Evolutionary conservation across 129 eudicot genomes (phyloP).

Genomic region (Apium graveolens): DNA sequence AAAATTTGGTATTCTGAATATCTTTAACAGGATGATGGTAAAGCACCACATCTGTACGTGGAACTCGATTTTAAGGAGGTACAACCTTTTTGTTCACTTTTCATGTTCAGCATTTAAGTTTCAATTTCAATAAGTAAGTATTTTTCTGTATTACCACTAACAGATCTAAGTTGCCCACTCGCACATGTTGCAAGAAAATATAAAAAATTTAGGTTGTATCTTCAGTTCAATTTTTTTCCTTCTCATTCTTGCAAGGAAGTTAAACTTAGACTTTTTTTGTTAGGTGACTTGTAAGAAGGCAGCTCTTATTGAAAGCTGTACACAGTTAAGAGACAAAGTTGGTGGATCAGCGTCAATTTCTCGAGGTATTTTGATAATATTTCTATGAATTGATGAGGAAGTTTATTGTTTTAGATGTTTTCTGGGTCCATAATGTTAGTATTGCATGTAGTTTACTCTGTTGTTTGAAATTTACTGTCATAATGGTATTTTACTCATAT

Average conservation of each 20-base stretch:
- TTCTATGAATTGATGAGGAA: background rate
- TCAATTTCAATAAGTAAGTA: background rate
- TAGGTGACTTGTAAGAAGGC: constrained; percentile 93
- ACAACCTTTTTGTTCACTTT: background rate
- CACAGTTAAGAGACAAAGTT: constrained; percentile 60
- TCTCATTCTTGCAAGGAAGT: background rate
- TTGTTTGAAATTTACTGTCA: background rate
- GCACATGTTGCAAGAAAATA: background rate
- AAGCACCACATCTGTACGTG: constrained; percentile 81
- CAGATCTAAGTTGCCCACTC: background rate
- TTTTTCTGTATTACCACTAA: background rate
- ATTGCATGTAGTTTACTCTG: background rate
- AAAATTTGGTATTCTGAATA: background rate
- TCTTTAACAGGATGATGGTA: constrained; percentile 83
- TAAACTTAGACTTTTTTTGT: background rate
- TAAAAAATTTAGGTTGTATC: background rate
- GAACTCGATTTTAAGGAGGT: constrained; percentile 98
- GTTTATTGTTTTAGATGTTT: background rate
- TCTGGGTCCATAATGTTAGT: background rate
- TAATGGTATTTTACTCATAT: background rate
- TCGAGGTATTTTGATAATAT: constrained; percentile 39
- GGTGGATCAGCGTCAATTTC: constrained; percentile 66
- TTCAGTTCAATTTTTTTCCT: background rate
- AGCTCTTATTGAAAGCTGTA: constrained; percentile 59
- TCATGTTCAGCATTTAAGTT: background rate